phyloP scores from a whole-genome alignment of 2,329 filamentous ascomycete species.

The Septoria linicola region DNA sequence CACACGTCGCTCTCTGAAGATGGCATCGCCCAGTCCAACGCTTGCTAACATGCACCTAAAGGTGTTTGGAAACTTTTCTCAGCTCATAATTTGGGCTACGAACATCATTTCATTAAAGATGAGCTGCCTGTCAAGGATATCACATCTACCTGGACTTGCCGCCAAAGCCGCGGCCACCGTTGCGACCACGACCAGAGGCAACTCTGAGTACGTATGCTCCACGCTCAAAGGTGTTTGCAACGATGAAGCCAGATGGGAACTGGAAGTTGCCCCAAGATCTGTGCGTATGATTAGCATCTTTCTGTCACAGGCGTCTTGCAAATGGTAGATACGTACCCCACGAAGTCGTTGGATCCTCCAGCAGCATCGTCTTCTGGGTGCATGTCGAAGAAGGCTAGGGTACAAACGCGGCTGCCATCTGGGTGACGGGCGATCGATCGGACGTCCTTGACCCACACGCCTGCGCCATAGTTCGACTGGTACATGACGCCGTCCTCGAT shows the following conservation, averaged over 20 bases:
- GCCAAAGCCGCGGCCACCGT: constrained; percentile 26
- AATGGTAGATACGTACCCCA: constrained; percentile 33
- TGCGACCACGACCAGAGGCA: constrained; percentile 22
- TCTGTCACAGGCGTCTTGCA: too few species aligned
- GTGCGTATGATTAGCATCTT: too few species aligned
- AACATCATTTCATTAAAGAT: too few species aligned
- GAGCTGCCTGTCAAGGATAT: too few species aligned
- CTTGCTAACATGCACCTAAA: too few species aligned
- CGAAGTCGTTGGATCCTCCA: constrained; percentile 40
- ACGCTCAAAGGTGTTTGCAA: constrained; percentile 54
- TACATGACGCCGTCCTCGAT: constrained; percentile 39
- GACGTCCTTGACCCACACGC: constrained; percentile 40
- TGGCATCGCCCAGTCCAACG: too few species aligned
- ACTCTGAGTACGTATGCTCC: constrained; percentile 41
- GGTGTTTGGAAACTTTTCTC: too few species aligned
- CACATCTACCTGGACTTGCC: constrained; percentile 24
- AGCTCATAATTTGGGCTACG: too few species aligned
- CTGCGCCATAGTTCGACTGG: constrained; percentile 40
- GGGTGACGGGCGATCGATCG: constrained; percentile 43
- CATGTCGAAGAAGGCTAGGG: constrained; percentile 53
- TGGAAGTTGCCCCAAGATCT: constrained; percentile 52
- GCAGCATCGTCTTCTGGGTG: constrained; percentile 51
- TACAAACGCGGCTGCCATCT: constrained; percentile 46
- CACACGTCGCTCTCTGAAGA: too few species aligned
- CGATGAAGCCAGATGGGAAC: constrained; percentile 51